Evolutionary conservation across 352 stramenopile species (phyloP).

Genomic region (Phytopythium helicoides): DNA sequence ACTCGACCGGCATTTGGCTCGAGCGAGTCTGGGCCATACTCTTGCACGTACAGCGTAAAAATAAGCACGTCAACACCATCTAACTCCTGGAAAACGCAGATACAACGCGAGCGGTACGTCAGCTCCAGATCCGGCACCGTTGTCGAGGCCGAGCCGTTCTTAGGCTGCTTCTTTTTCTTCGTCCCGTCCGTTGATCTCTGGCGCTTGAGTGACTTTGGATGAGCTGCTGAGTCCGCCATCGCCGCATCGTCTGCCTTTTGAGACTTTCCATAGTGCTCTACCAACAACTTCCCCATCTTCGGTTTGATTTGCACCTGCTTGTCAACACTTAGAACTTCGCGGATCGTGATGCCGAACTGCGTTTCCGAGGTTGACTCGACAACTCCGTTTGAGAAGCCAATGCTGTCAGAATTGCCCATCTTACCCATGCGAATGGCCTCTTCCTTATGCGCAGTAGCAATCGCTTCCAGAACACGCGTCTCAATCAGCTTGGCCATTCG

Average conservation of each 20-base stretch:
- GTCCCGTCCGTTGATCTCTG: conserved; percentile 25
- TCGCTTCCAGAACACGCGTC: conserved; percentile 68
- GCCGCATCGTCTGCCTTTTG: conserved; percentile 37
- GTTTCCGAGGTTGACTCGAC: conserved; percentile 77
- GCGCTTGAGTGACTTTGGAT: conserved; percentile 71
- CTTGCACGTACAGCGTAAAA: conserved; percentile 89
- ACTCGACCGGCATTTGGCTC: conserved; percentile 76
- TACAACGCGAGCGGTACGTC: conserved; percentile 86
- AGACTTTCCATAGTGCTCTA: conserved; percentile 57
- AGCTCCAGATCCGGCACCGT: conserved; percentile 50
- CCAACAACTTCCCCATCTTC: conserved; percentile 75
- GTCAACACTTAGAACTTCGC: conserved; percentile 82
- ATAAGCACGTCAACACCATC: conserved; percentile 87
- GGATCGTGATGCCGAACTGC: conserved; percentile 82
- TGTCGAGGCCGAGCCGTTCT: conserved; percentile 11
- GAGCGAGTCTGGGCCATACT: conserved; percentile 76
- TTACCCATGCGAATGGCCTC: conserved; percentile 78
- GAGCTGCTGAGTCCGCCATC: conserved; percentile 9
- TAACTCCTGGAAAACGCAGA: conserved; percentile 89
- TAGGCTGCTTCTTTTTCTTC: conserved; percentile 41
- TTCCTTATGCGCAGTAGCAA: conserved; percentile 73
- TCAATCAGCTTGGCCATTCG: conserved; percentile 86
- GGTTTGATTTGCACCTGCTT: conserved; percentile 89
- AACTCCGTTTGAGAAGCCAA: conserved; percentile 61
- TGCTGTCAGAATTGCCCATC: conserved; percentile 81